These are phyloP conservation scores for Tuber brumale DNA, from an alignment of 495 filamentous ascomycete genomes.

Conservation along the genomic window DNA sequence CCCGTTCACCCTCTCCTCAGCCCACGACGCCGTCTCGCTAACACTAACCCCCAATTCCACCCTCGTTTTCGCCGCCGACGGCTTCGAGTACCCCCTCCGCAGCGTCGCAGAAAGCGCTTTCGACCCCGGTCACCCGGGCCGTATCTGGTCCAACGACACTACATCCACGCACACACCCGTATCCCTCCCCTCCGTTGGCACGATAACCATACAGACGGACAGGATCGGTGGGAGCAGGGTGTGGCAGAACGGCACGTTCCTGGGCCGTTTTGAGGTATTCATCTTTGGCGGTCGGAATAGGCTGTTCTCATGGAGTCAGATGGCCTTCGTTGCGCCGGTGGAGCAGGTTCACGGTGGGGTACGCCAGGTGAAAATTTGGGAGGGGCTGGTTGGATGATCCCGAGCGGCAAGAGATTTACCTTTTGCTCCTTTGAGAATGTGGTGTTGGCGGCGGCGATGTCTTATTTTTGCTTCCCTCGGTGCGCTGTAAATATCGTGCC, in stretches of 20 bases:
- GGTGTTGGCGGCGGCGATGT: background rate
- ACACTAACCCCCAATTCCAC: slow-evolving; percentile 38
- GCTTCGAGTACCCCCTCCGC: slow-evolving; percentile 51
- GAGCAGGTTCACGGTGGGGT: slow-evolving; percentile 42
- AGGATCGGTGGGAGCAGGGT: slow-evolving; percentile 46
- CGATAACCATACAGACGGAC: slow-evolving; percentile 44
- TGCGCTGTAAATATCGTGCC: background rate
- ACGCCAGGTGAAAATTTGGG: slow-evolving; percentile 27
- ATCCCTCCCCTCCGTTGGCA: slow-evolving; percentile 30
- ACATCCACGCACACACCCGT: slow-evolving; percentile 41
- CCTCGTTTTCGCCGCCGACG: slow-evolving; percentile 48
- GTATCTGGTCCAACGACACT: slow-evolving; percentile 45
- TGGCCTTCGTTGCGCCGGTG: slow-evolving; percentile 54
- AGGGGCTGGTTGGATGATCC: slow-evolving; percentile 17
- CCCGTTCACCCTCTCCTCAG: slow-evolving; percentile 46
- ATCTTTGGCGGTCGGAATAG: slow-evolving; percentile 52
- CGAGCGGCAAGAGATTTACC: background rate
- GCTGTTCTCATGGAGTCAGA: slow-evolving; percentile 52
- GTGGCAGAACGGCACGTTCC: slow-evolving; percentile 47
- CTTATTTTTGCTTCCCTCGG: background rate
- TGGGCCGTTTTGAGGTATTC: slow-evolving; percentile 52
- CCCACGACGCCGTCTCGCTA: slow-evolving; percentile 42
- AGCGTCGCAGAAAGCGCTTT: slow-evolving; percentile 42
- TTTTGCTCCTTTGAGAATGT: background rate
- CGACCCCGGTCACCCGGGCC: slow-evolving; percentile 43